These are phyloP conservation scores for Trichoderma atrobrunneum DNA, from an alignment of 2,329 filamentous ascomycete genomes.

Conservation along the genomic window DNA sequence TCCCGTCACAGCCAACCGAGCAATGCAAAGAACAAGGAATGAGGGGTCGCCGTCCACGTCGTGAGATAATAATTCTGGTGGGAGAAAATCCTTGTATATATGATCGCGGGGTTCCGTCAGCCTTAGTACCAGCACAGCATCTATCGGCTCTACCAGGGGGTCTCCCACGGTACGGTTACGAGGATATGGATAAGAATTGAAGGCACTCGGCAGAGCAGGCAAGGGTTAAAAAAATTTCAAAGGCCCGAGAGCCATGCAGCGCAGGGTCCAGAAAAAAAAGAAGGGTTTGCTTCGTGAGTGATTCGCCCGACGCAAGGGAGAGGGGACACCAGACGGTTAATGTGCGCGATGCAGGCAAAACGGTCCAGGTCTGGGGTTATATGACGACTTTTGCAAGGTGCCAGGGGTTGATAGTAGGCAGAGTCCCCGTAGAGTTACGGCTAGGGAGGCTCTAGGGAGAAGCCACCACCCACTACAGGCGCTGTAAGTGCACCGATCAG, in stretches of 20 bases:
- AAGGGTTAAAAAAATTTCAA: background rate
- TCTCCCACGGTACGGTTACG: background rate
- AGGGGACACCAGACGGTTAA: slow-evolving; percentile 7
- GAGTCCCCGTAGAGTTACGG: slow-evolving; percentile 1
- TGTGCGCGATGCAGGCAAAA: slow-evolving; percentile 13
- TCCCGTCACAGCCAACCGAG: background rate
- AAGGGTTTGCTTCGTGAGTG: slow-evolving; percentile 6
- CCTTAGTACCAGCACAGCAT: background rate
- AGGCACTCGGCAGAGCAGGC: background rate
- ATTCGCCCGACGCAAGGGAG: slow-evolving; percentile 17
- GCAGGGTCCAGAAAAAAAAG: slow-evolving; percentile 16
- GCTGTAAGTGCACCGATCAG: background rate
- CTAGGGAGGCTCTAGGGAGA: background rate
- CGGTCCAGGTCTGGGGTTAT: slow-evolving; percentile 10
- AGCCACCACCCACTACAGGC: background rate
- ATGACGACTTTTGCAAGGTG: background rate
- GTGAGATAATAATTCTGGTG: slow-evolving; percentile 9
- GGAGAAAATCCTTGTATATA: slow-evolving; percentile 11
- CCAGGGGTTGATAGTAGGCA: background rate
- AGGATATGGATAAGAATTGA: background rate
- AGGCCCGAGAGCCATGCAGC: slow-evolving; percentile 11
- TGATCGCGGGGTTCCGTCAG: slow-evolving; percentile 14
- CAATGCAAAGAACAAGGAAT: slow-evolving; percentile 1
- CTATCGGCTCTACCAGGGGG: background rate
- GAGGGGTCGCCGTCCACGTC: slow-evolving; percentile 12